Evolutionary conservation across 2,329 filamentous ascomycete genomes (phyloP), one percentile per base, ranked within the genome.

Genomic region (Penicillium sp.): DNA sequence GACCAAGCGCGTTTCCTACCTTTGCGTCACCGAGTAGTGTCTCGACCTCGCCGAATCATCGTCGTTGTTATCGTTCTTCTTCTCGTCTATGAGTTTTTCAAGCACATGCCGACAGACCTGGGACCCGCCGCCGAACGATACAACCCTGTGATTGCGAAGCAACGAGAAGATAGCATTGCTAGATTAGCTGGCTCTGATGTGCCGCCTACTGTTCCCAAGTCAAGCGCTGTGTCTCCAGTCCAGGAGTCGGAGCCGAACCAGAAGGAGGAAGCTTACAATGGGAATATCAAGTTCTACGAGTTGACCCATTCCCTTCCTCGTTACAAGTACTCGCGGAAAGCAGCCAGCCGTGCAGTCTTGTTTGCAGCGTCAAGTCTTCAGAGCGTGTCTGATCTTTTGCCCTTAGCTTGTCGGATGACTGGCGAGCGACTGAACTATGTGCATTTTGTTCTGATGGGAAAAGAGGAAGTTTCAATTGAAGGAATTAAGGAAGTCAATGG

Each of bases 331-430:
- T 75, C 76, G 26, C 85, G 58, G 68, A 30, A 74, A 35, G 90
- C 89, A 66, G 82, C 82, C 47, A 91, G 91, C 65, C 59, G 48
- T 46, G 60, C 61, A 23, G 81, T 96, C 14, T 72, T 97, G 3
- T 96, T 96, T 68, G 87, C 86, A 4, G 86, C 89, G 3, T 86
- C 89, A 0, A 91, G 81, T 57, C 74, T 95, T 47, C 83, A 83
- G 69, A 94, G 90, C 67, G 84, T 86, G 14, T 82, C 89, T 0
- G 81, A 82, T 30, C 70, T 97, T 49, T 76, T 96, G 30, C 91
- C 91, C 0, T 78, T 96, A 67, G 90, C 92, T 6, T 97, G 94
- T 71, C 84, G 90, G 64, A 97, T 97, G 92, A 86, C 86, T 7
- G 71, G 72, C 19, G 81, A 85, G 71, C 79, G 82, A 52, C 79